Conservation (phyloP, 2,329 filamentous ascomycete species). For the Calonectria fujianensis region DNA sequence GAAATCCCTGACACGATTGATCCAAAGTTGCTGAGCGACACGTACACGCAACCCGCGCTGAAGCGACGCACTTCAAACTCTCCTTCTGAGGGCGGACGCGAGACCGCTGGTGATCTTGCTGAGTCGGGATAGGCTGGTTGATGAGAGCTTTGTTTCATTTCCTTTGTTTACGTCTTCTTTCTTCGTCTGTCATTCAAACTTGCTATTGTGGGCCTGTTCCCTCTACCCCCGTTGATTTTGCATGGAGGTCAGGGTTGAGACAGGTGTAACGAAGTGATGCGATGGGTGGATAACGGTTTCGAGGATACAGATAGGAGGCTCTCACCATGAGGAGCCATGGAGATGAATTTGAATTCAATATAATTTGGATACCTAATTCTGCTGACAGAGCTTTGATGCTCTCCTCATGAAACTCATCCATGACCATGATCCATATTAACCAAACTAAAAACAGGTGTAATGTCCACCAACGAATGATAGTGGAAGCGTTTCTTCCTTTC, state of each 20-base stretch:
- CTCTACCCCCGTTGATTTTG: constrained; percentile 9
- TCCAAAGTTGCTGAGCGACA: constrained; percentile 34
- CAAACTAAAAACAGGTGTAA: constrained; percentile 15
- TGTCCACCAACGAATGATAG: constrained; percentile 38
- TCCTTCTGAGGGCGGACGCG: constrained; percentile 17
- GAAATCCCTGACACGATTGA: constrained; percentile 35
- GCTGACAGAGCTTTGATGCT: constrained; percentile 28
- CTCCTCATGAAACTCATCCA: constrained; percentile 3
- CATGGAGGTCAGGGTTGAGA: neutral
- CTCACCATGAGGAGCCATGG: neutral
- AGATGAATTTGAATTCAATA: constrained; percentile 37
- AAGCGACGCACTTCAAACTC: neutral
- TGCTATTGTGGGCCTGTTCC: constrained; percentile 18
- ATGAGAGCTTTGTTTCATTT: constrained; percentile 18
- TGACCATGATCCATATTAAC: constrained; percentile 18
- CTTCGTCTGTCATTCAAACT: constrained; percentile 8
- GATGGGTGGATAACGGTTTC: neutral
- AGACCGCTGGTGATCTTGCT: constrained; percentile 1
- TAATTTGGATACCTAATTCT: constrained; percentile 41
- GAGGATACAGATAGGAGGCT: constrained; percentile 1
- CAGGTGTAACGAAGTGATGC: constrained; percentile 3
- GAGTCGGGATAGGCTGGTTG: neutral
- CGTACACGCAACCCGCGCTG: constrained; percentile 1
- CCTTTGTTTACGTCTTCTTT: constrained; percentile 15
- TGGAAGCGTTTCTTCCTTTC: constrained; percentile 25